Evolutionary conservation across 2,329 filamentous ascomycete genomes (phyloP), one percentile per base, ranked within the genome.

Genomic region (Ceratocystis papillata): DNA sequence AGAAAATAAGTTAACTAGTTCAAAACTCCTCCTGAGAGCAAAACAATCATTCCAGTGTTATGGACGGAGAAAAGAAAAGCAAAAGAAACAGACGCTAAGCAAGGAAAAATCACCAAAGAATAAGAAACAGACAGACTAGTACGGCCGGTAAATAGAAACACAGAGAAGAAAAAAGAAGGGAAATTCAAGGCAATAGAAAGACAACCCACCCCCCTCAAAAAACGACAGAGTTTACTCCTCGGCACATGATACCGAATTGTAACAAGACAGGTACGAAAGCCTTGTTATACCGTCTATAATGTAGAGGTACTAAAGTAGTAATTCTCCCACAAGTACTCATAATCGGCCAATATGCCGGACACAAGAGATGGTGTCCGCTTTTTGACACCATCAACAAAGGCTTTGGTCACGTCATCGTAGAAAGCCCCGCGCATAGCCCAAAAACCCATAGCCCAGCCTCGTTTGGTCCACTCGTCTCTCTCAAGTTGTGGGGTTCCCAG

Each of bases 351-450:
- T 59, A 99, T 87, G 67, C 89, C 90, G 7, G 87, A 88, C 28
- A 96, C 80, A 73, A 99, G 83, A 70, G 88, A 86, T 60, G 95
- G 83, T 75, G 96, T 80, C 64, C 88, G 86, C 72, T 87, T 87
- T 70, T 85, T 86, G 70, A 96, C 81, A 72, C 86, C 87, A 37
- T 79, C 79, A 6, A 93, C 86, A 15, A 93, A 76, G 3, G 84
- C 83, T 76, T 89, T 89, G 61, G 90, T 96, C 68, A 96, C 81
- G 71, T 91, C 90, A 76, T 97, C 90, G 76, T 99, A 99, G 71
- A 96, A 96, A 1, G 92, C 91, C n/a, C 94, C 93, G 68, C 93
- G 85, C 90, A 99, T 94, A 30, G 83, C 78, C 94, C 94, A 99
- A 93, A 94, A 97, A 22, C 86, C 88, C 80, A 96, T 87, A 1